These are phyloP conservation scores for Hypocrella siamensis DNA, from an alignment of 2,329 filamentous ascomycete genomes.

Conservation along the genomic window DNA sequence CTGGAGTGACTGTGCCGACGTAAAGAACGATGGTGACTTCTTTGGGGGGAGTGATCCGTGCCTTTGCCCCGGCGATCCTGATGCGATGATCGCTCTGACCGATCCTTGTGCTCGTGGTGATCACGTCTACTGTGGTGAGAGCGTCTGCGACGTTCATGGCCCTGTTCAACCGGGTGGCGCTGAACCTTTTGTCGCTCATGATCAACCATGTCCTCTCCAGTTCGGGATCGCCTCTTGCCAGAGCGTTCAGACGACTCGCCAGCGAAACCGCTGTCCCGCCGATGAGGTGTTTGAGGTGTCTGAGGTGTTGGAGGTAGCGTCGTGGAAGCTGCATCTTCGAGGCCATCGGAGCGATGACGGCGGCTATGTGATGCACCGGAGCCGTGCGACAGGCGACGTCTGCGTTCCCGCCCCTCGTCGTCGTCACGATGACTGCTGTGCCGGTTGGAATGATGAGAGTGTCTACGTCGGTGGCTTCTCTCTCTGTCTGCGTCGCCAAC, in stretches of 20 bases:
- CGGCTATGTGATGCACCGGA: conserved; percentile 12
- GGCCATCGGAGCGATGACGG: conserved; percentile 22
- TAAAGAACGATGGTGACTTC: conserved; percentile 20
- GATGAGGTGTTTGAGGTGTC: conserved; percentile 24
- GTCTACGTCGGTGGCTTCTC: conserved; percentile 24
- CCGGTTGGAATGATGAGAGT: conserved; percentile 20
- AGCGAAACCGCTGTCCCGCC: conserved; percentile 30
- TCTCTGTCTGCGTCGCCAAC: conserved; percentile 22
- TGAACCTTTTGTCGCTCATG: conserved; percentile 34
- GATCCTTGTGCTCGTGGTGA: conserved; percentile 12
- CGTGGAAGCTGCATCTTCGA: conserved; percentile 16
- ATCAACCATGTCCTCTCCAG: conserved; percentile 31
- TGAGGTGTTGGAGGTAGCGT: conserved; percentile 23
- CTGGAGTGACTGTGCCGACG: conserved; percentile 25
- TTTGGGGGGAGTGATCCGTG: conserved; percentile 14
- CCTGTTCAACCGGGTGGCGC: conserved; percentile 16
- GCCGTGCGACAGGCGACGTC: conserved; percentile 11
- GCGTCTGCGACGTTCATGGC: conserved; percentile 11
- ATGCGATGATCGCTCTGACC: conserved; percentile 1
- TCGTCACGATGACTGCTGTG: conserved; percentile 16
- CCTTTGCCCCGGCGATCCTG: conserved; percentile 15
- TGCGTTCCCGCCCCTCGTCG: conserved; percentile 14
- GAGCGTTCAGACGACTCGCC: conserved; percentile 22
- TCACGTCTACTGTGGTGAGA: background rate
- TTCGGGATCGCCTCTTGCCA: conserved; percentile 18